A percentile compares a stretch with the other conserved stretches of the same genome.
These are phyloP conservation scores for Botrytis deweyae DNA, from an alignment of 2,329 filamentous ascomycete species.

Conservation along the genomic window DNA sequence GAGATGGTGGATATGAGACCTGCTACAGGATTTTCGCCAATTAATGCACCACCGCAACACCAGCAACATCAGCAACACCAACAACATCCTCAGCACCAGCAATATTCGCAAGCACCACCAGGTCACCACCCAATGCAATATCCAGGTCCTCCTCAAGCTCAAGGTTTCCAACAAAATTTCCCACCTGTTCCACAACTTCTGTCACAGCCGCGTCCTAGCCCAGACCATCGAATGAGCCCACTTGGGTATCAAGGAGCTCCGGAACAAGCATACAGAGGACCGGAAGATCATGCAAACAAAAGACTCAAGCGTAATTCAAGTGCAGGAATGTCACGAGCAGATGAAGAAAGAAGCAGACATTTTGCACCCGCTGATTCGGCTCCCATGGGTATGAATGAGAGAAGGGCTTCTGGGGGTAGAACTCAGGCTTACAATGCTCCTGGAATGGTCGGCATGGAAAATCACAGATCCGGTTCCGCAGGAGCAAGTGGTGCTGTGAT, in stretches of 20 bases:
- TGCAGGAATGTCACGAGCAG: not conserved
- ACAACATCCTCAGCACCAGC: not conserved
- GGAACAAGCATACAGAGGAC: not conserved
- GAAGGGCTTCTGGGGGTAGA: not conserved
- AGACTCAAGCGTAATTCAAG: not conserved
- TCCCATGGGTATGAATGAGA: not conserved
- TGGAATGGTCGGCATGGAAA: not conserved
- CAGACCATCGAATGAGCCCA: not conserved
- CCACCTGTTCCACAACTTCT: not conserved
- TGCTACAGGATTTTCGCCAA: conserved; percentile 23
- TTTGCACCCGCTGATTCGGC: not conserved
- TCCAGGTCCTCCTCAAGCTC: not conserved
- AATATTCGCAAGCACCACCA: not conserved
- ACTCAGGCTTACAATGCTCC: too few relatives aligned
- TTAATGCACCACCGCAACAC: conserved; percentile 21
- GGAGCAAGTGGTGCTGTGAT: not conserved
- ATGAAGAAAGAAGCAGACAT: conserved; percentile 1
- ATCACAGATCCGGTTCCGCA: not conserved
- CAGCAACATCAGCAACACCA: not conserved
- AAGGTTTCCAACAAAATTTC: not conserved
- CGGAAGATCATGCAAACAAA: not conserved
- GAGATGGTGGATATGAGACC: conserved; percentile 18
- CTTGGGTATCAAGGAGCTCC: not conserved
- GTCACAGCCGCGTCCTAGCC: not conserved
- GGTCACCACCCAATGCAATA: not conserved